Percentiles rank a stretch among this genome's conserved stretches.
Conservation (phyloP, 1,139 yeast species). For the Debaryomyces singareniensis region DNA sequence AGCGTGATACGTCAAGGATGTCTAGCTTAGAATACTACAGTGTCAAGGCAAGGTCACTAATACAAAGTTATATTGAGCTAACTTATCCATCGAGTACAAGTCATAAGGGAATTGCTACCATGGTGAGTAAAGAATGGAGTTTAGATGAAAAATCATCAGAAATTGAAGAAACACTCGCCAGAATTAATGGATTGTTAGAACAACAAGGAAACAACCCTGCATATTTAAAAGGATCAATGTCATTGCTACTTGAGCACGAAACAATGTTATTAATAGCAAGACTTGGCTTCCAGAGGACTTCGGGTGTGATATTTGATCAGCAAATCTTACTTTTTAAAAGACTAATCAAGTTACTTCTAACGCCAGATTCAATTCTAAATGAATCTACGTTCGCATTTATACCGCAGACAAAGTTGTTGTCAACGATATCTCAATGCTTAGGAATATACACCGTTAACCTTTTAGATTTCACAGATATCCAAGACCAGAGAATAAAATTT, state of each 20-base stretch:
- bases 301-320: constrained; percentile 7
- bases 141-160: no score
- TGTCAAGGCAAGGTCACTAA: constrained; percentile 4
- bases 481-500: constrained; percentile 6
- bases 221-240: not conserved
- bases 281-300: constrained; percentile 5
- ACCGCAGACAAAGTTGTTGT: not conserved
- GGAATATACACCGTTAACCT: constrained; percentile 9
- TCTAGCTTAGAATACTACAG: constrained; percentile 7
- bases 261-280: constrained; percentile 6
- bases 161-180: constrained; percentile 2
- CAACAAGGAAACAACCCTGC: constrained; percentile 1
- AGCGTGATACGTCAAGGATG: constrained; percentile 2
- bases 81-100: not conserved
- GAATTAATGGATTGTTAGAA: constrained; percentile 6
- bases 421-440: constrained; percentile 5
- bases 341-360: constrained; percentile 6
- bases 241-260: constrained; percentile 4
- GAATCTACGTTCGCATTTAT: not conserved
- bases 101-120: not conserved
- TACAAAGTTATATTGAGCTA: constrained; percentile 2
- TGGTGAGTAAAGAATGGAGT: no score
- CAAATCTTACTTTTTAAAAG: constrained; percentile 9
- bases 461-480: constrained; percentile 5
- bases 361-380: constrained; percentile 2